These are phyloP conservation scores for Apiotrichum sp. DNA, from an alignment of 1,284 basidiomycete genomes.

Conservation along the genomic window DNA sequence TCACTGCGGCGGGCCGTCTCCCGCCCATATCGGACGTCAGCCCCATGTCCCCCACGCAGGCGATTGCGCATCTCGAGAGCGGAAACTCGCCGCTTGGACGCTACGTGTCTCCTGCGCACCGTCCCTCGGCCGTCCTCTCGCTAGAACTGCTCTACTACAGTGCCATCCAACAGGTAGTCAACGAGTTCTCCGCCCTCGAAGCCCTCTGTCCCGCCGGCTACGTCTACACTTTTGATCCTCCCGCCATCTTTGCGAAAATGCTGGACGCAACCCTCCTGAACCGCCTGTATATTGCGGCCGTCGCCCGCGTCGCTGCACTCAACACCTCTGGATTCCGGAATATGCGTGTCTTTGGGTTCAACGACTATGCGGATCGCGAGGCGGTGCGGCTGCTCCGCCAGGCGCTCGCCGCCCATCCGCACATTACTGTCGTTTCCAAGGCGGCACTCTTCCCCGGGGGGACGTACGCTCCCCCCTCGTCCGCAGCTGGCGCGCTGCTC, in stretches of 20 bases:
- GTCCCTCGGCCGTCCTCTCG: slow-evolving; percentile 9
- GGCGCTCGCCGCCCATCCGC: background rate
- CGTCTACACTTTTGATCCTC: slow-evolving; percentile 29
- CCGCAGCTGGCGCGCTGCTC: slow-evolving; percentile 3
- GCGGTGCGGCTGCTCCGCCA: background rate
- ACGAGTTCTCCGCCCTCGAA: slow-evolving; percentile 30
- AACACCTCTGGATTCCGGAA: background rate
- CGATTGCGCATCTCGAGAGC: background rate
- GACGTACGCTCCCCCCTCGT: background rate
- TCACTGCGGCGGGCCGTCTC: background rate
- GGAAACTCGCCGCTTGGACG: background rate
- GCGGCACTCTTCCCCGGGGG: slow-evolving; percentile 13
- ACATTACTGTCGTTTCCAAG: slow-evolving; percentile 11
- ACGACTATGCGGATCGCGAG: slow-evolving; percentile 5
- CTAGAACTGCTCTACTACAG: slow-evolving; percentile 20
- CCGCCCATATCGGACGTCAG: background rate
- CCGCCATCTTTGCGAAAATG: slow-evolving; percentile 25
- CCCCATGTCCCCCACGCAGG: background rate
- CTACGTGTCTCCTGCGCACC: background rate
- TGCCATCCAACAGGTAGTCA: slow-evolving; percentile 13
- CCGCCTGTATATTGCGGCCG: slow-evolving; percentile 7
- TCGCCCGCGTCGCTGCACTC: background rate
- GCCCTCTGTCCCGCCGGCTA: slow-evolving; percentile 17
- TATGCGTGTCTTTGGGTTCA: slow-evolving; percentile 7
- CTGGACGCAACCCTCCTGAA: slow-evolving; percentile 17